phyloP scores from a whole-genome alignment of 257 asterid genomes.

The Primulina tabacum region DNA sequence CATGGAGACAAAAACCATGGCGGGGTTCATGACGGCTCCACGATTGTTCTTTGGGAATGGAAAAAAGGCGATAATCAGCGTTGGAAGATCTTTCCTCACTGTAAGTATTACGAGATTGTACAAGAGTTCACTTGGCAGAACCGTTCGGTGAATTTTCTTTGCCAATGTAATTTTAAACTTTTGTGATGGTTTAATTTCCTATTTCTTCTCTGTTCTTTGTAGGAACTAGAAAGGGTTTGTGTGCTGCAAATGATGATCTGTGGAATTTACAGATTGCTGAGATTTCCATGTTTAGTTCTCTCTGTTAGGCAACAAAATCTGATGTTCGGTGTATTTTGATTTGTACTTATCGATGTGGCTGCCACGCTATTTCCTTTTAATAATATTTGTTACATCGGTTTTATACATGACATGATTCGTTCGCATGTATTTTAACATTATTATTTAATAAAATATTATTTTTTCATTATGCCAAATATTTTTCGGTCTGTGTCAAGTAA shows the following conservation, averaged over 20 bases:
- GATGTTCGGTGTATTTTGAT: neutral
- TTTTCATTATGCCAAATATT: no score
- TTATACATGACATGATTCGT: no score
- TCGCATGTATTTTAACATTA: neutral
- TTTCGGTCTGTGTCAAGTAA: no score
- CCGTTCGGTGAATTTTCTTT: neutral
- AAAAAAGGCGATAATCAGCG: slow-evolving; percentile 86
- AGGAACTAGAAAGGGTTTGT: neutral
- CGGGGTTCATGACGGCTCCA: slow-evolving; percentile 81
- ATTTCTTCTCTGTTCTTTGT: neutral
- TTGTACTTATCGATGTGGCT: neutral
- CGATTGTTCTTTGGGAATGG: slow-evolving; percentile 92
- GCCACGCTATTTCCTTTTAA: neutral
- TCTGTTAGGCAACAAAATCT: neutral
- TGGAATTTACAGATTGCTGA: neutral
- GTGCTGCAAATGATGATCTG: neutral
- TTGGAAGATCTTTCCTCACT: slow-evolving; percentile 75
- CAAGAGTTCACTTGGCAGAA: neutral
- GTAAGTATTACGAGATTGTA: slow-evolving; percentile 48
- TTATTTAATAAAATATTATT: no score
- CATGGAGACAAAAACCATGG: slow-evolving; percentile 84
- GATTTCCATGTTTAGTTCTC: neutral
- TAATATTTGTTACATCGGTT: neutral
- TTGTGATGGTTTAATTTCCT: neutral
- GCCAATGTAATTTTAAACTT: neutral